Conservation (phyloP, 352 stramenopile species). For the Hyaloperonospora arabidopsidis region DNA sequence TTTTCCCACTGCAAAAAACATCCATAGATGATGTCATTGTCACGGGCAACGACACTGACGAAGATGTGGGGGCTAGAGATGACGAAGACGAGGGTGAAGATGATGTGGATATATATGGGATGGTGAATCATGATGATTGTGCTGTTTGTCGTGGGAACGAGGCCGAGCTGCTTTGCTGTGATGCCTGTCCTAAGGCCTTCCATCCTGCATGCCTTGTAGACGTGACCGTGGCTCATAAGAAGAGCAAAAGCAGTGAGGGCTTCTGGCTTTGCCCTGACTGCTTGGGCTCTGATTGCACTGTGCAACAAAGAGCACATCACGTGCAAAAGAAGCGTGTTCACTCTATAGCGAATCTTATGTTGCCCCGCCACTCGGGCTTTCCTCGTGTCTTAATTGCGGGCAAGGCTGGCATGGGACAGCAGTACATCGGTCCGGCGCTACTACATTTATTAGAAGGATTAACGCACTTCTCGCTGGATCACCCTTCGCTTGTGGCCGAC, state of each 20-base stretch:
- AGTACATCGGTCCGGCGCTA: constrained; percentile 55
- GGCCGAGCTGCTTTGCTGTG: constrained; percentile 51
- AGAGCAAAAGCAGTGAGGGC: background rate
- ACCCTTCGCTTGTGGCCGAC: constrained; percentile 66
- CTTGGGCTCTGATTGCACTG: constrained; percentile 18
- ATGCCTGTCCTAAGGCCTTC: constrained; percentile 55
- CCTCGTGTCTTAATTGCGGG: constrained; percentile 64
- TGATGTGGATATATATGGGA: constrained; percentile 62
- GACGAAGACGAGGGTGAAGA: constrained; percentile 44
- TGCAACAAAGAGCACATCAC: constrained; percentile 22
- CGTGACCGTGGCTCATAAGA: constrained; percentile 5
- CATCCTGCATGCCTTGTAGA: constrained; percentile 39
- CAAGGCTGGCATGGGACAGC: constrained; percentile 55
- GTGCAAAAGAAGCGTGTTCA: constrained; percentile 22
- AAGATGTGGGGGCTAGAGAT: constrained; percentile 1
- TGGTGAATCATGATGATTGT: constrained; percentile 54
- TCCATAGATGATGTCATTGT: constrained; percentile 33
- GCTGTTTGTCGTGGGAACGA: constrained; percentile 60
- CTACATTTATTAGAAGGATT: constrained; percentile 71
- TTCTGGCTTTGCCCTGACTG: constrained; percentile 62
- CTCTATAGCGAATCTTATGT: constrained; percentile 26
- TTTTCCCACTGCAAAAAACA: constrained; percentile 47
- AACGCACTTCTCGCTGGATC: constrained; percentile 74
- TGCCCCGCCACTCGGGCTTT: constrained; percentile 53
- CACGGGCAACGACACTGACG: constrained; percentile 7